phyloP scores from a whole-genome alignment of 768 basidiomycete genomes.

The Lentinula sp. region DNA sequence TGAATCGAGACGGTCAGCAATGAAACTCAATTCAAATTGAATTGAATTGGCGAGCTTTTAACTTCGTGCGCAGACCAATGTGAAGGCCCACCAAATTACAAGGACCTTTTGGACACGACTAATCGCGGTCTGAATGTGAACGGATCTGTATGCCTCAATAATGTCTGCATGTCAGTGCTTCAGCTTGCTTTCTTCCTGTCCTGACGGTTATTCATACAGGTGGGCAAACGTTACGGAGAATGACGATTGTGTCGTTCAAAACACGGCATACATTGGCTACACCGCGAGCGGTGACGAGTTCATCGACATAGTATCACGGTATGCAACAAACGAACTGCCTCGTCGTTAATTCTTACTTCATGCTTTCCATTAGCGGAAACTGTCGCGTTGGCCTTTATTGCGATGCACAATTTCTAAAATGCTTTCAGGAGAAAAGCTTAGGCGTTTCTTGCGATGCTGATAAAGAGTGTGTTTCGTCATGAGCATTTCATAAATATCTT shows the following conservation, averaged over 20 bases:
- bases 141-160: slow-evolving; percentile 80
- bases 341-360: neutral
- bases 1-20: slow-evolving; percentile 73
- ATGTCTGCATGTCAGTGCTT: slow-evolving; percentile 66
- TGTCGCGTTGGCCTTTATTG: slow-evolving; percentile 74
- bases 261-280: slow-evolving; percentile 75
- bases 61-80: slow-evolving; percentile 59
- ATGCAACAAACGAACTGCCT: slow-evolving; percentile 10
- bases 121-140: slow-evolving; percentile 72
- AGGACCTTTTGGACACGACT: slow-evolving; percentile 55
- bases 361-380: slow-evolving; percentile 45
- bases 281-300: slow-evolving; percentile 47
- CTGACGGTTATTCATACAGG: slow-evolving; percentile 29
- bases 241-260: slow-evolving; percentile 63
- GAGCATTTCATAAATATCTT: neutral
- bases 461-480: slow-evolving; percentile 50
- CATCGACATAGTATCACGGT: slow-evolving; percentile 80
- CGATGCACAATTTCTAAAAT: slow-evolving; percentile 52
- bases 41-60: neutral
- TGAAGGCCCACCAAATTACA: slow-evolving; percentile 57
- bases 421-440: slow-evolving; percentile 50
- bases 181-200: neutral
- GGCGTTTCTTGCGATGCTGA: slow-evolving; percentile 57
- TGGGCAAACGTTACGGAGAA: slow-evolving; percentile 75
- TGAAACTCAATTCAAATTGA: neutral